Conservation (phyloP, 495 filamentous ascomycete genomes). For the Lepidopterella palustris region DNA sequence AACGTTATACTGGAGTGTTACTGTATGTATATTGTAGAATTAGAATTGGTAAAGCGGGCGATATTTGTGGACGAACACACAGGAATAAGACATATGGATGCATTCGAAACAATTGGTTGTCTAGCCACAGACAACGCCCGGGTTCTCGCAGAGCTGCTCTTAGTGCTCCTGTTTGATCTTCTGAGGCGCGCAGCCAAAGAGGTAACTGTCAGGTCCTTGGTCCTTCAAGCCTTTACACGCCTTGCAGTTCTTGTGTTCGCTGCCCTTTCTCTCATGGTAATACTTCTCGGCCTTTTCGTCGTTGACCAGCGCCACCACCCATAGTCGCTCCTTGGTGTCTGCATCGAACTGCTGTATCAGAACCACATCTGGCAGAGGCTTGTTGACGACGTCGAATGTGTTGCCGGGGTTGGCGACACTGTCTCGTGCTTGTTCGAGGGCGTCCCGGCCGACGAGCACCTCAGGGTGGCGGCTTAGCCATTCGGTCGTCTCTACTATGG, state of each 20-base stretch:
- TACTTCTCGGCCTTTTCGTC: neutral
- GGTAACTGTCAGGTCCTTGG: neutral
- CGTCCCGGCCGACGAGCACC: neutral
- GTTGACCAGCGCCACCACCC: neutral
- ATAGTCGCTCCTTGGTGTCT: neutral
- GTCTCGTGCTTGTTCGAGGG: neutral
- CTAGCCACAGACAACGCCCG: too few species aligned
- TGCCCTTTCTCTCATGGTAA: neutral
- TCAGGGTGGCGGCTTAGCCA: neutral
- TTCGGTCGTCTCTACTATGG: neutral
- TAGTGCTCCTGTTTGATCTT: neutral
- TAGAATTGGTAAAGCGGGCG: too few species aligned
- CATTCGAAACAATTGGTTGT: too few species aligned
- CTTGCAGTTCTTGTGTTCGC: neutral
- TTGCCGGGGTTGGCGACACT: neutral
- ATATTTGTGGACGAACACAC: too few species aligned
- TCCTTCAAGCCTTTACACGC: neutral
- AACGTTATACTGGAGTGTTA: too few species aligned
- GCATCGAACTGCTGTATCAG: neutral
- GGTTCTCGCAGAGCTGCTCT: neutral
- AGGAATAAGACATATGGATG: too few species aligned
- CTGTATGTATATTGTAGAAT: too few species aligned
- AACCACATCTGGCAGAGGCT: neutral
- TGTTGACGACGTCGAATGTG: neutral
- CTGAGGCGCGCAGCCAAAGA: neutral